These are phyloP conservation scores for Cyclospora cayetanensis DNA, from an alignment of 169 alveolate species.

Conservation along the genomic window DNA sequence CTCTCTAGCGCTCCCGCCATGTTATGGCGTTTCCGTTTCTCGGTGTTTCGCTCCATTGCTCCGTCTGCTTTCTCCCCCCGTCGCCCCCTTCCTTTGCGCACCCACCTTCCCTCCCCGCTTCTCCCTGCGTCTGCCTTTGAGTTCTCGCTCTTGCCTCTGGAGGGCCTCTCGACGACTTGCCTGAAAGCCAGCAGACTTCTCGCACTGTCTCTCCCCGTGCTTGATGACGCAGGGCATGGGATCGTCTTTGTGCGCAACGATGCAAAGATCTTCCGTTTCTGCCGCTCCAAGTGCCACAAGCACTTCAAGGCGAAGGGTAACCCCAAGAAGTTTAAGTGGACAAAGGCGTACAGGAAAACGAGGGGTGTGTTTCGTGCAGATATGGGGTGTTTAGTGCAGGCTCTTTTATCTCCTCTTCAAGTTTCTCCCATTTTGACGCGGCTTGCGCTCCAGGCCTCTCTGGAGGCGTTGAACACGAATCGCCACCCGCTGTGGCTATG, in stretches of 20 bases:
- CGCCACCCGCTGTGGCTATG: too few relatives aligned
- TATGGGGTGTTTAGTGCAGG: too few relatives aligned
- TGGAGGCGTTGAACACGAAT: too few relatives aligned
- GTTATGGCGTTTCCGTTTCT: not conserved
- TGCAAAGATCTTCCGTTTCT: slow-evolving; percentile 96
- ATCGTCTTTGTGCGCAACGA: slow-evolving; percentile 98
- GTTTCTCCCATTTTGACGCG: too few relatives aligned
- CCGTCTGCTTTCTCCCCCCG: not conserved
- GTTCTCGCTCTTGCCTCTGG: not conserved
- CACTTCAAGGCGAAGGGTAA: slow-evolving; percentile 98
- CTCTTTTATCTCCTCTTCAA: too few relatives aligned
- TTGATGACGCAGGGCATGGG: slow-evolving; percentile 97
- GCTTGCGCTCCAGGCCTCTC: too few relatives aligned
- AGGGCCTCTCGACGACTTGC: too few relatives aligned
- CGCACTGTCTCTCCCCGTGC: too few relatives aligned
- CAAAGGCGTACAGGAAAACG: slow-evolving; percentile 97
- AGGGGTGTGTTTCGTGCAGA: slow-evolving; percentile 81
- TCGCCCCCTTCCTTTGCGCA: not conserved
- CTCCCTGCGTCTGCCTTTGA: too few relatives aligned
- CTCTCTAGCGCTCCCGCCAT: not conserved
- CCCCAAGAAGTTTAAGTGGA: slow-evolving; percentile 99
- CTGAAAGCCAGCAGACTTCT: too few relatives aligned
- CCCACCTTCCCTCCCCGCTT: not conserved
- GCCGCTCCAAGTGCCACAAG: slow-evolving; percentile 98
- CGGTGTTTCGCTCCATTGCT: not conserved